phyloP scores from a whole-genome alignment of 1,139 yeast genomes.

The Suhomyces wounanorum region DNA sequence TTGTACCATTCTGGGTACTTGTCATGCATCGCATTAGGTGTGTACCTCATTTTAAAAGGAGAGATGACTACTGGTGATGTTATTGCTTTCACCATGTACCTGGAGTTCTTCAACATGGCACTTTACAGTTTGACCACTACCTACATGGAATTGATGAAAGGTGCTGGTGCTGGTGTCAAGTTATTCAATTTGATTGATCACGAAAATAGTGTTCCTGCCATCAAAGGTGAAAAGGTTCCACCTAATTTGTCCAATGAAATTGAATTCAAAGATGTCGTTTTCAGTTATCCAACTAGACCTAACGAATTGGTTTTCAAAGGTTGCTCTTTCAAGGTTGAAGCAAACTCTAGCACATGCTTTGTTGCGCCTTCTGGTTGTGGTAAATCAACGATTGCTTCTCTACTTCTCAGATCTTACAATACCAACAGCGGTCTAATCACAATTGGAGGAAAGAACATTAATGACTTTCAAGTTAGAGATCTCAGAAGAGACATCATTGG shows the following conservation, averaged over 20 bases:
- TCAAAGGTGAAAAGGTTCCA: conserved; percentile 41
- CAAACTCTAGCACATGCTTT: conserved; percentile 81
- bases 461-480: conserved; percentile 66
- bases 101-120: conserved; percentile 51
- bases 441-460: conserved; percentile 68
- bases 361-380: conserved; percentile 96
- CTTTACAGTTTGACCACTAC: conserved; percentile 52
- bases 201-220: conserved; percentile 45
- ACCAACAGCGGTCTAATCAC: conserved; percentile 56
- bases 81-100: conserved; percentile 52
- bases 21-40: conserved; percentile 48
- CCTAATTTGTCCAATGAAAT: conserved; percentile 57
- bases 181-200: conserved; percentile 49
- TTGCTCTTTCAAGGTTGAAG: conserved; percentile 59
- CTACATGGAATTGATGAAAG: conserved; percentile 58
- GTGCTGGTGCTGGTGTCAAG: conserved; percentile 55
- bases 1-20: conserved; percentile 49
- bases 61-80: conserved; percentile 51
- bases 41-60: conserved; percentile 44
- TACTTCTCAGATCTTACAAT: conserved; percentile 70
- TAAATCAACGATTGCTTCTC: conserved; percentile 78
- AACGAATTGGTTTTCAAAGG: conserved; percentile 66
- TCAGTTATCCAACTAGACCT: conserved; percentile 89
- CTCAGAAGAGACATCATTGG: conserved; percentile 72
- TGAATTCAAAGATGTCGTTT: conserved; percentile 64